Conservation (phyloP, 176 grass and related monocot genomes). For the Urochloa ruziziensis region DNA sequence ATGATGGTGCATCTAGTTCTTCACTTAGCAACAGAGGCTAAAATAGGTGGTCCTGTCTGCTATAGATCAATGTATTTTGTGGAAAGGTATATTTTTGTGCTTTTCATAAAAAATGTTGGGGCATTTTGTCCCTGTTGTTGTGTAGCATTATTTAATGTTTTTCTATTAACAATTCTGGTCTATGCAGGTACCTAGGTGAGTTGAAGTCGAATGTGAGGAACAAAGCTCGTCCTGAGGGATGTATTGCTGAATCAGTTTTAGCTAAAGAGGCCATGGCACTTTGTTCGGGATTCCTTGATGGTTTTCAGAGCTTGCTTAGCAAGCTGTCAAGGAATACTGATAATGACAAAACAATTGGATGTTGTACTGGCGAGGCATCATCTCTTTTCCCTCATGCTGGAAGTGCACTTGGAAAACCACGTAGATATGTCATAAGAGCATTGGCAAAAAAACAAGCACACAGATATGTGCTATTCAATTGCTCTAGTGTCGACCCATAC, state of each 20-base stretch:
- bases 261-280: background rate
- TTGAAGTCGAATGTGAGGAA: background rate
- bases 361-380: background rate
- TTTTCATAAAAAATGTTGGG: no score
- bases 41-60: background rate
- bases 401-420: slow-evolving; percentile 1
- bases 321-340: background rate
- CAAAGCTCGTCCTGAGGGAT: background rate
- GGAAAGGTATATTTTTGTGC: background rate
- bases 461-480: slow-evolving; percentile 32
- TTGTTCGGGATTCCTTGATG: background rate
- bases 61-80: slow-evolving; percentile 12
- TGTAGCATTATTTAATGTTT: background rate
- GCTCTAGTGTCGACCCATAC: background rate
- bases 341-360: background rate
- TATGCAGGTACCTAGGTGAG: background rate
- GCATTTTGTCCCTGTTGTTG: background rate
- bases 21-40: slow-evolving; percentile 3
- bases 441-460: slow-evolving; percentile 25
- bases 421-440: background rate
- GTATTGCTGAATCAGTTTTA: background rate
- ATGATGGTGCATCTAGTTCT: background rate
- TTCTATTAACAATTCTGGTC: background rate
- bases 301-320: background rate
- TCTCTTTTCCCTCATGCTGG: background rate